These are phyloP conservation scores for Scedosporium aurantiacum DNA, from an alignment of 2,329 filamentous ascomycete species.

Conservation along the genomic window DNA sequence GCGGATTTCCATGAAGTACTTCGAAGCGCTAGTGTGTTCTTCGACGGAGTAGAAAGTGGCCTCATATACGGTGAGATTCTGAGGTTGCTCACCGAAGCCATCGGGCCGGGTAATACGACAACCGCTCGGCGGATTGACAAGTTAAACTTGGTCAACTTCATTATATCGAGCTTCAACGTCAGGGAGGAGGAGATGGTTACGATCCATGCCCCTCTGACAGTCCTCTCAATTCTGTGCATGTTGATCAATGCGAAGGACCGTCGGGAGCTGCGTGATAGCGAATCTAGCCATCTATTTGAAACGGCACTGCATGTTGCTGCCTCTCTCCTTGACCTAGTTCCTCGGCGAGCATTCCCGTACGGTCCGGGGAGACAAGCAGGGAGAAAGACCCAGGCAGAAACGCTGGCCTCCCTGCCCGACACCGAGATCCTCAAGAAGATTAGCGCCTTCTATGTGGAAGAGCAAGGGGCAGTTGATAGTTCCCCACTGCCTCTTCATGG, in stretches of 20 bases:
- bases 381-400: constrained; percentile 4
- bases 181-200: constrained; percentile 92
- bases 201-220: constrained; percentile 68
- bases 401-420: constrained; percentile 14
- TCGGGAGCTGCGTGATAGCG: constrained; percentile 16
- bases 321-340: constrained; percentile 51
- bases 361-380: constrained; percentile 13
- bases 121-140: constrained; percentile 45
- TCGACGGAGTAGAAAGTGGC: constrained; percentile 90
- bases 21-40: constrained; percentile 88
- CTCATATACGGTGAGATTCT: constrained; percentile 82
- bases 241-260: constrained; percentile 40
- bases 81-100: constrained; percentile 51
- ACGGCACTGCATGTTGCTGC: constrained; percentile 37
- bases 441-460: constrained; percentile 55
- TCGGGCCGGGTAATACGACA: constrained; percentile 33
- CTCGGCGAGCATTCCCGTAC: constrained; percentile 48
- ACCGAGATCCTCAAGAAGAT: constrained; percentile 50
- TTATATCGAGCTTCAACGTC: constrained; percentile 81
- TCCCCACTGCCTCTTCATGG: constrained; percentile 47
- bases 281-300: constrained; percentile 19
- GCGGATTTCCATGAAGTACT: constrained; percentile 75
- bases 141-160: constrained; percentile 67
- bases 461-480: constrained; percentile 59
- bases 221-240: constrained; percentile 53